These are phyloP conservation scores for Dothideomycetes sp. DNA, from an alignment of 2,329 filamentous ascomycete species.

Conservation along the genomic window DNA sequence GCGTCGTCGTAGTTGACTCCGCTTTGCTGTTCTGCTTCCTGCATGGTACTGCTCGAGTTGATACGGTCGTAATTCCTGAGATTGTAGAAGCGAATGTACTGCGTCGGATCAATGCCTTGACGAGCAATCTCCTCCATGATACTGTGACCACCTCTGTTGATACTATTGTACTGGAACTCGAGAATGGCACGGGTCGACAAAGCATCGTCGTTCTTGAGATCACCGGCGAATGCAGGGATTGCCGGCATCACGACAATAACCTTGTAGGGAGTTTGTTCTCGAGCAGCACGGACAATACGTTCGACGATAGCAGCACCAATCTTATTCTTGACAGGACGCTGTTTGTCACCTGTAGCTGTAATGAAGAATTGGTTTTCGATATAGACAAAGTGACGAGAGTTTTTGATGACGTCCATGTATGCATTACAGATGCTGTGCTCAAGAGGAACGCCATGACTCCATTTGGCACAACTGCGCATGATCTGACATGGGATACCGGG, in stretches of 20 bases:
- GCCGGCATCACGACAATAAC: conserved; percentile 71
- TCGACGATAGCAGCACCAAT: conserved; percentile 73
- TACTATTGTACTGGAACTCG: conserved; percentile 77
- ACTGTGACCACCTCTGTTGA: conserved; percentile 65
- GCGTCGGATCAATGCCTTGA: conserved; percentile 58
- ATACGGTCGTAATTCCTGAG: conserved; percentile 76
- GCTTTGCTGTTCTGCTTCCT: conserved; percentile 49
- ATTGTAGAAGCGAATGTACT: conserved; percentile 80
- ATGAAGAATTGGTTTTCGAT: conserved; percentile 70
- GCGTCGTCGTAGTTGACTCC: conserved; percentile 62
- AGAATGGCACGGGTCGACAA: conserved; percentile 76
- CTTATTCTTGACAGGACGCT: conserved; percentile 65
- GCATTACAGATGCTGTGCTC: conserved; percentile 83
- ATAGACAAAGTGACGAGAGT: conserved; percentile 84
- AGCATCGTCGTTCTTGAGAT: conserved; percentile 62
- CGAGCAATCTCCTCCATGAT: conserved; percentile 64
- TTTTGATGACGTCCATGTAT: conserved; percentile 73
- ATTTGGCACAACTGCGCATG: conserved; percentile 52
- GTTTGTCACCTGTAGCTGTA: conserved; percentile 62
- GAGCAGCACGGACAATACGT: conserved; percentile 61
- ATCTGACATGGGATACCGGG: conserved; percentile 55
- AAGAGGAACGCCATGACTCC: conserved; percentile 50
- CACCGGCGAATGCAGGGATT: conserved; percentile 74
- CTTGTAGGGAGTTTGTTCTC: conserved; percentile 58
- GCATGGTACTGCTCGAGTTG: conserved; percentile 58